phyloP scores from a whole-genome alignment of 2,329 filamentous ascomycete species.

The Hortaea sp. region DNA sequence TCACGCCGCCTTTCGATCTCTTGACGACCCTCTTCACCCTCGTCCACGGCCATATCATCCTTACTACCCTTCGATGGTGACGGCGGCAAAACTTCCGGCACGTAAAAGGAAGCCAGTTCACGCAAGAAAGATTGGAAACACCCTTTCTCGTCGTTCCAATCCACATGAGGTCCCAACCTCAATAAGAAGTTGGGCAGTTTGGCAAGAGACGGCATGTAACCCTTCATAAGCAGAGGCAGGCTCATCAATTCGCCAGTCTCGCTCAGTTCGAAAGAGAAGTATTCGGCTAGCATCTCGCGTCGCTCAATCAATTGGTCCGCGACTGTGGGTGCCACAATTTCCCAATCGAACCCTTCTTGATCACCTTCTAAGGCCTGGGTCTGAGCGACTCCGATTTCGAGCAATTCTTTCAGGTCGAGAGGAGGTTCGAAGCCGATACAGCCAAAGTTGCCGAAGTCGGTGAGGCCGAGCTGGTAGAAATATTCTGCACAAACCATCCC shows the following conservation, averaged over 20 bases:
- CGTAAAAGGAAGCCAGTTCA: constrained; percentile 83
- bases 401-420: constrained; percentile 58
- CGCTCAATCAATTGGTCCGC: constrained; percentile 60
- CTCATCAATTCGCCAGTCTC: constrained; percentile 64
- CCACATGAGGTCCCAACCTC: constrained; percentile 73
- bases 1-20: constrained; percentile 30
- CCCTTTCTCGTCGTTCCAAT: constrained; percentile 73
- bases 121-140: constrained; percentile 81
- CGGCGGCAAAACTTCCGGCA: constrained; percentile 70
- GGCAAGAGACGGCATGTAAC: constrained; percentile 73
- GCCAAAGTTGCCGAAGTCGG: constrained; percentile 93
- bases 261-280: constrained; percentile 79
- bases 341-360: constrained; percentile 52
- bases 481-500: constrained; percentile 76
- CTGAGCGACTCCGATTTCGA: constrained; percentile 61
- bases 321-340: constrained; percentile 56
- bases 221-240: constrained; percentile 78
- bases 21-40: constrained; percentile 24
- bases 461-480: constrained; percentile 90
- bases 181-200: constrained; percentile 87
- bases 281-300: constrained; percentile 81
- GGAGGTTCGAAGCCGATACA: constrained; percentile 69
- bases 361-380: constrained; percentile 39
- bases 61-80: constrained; percentile 7
- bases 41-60: constrained; percentile 4